Evolutionary conservation across 164 flowering plant genomes (phyloP), one percentile per base, ranked within the genome.

Genomic region (Kalanchoe fedtschenkoi): DNA sequence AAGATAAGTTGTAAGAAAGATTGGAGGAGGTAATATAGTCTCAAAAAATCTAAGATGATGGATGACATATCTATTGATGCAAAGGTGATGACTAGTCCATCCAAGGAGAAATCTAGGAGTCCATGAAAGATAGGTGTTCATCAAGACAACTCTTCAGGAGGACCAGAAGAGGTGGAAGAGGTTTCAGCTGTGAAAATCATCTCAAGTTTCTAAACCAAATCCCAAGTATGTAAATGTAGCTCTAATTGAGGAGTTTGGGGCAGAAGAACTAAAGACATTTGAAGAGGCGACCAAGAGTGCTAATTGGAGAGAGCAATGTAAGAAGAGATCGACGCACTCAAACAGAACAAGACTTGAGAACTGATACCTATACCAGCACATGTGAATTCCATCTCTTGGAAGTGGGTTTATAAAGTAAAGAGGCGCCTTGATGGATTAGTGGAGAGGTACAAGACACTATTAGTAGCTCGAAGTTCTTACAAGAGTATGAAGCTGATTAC

Each of bases 401-500:
- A 62, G 35, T 75, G 76, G 71, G 70, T 75, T 10, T 75, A 64
- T 43, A 70, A 70, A 34, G 16, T 75, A 8, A 77, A 74, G 44
- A 42, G 17, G 10, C 61, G 43, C 4, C 29, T 28, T 4, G 64
- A 70, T 71, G 70, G 71, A 21, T 65, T 61, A 38, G 63, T 74
- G 0, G 65, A 76, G 6, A 68, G 72, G 33, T 68, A 70, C n/a
- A n/a, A 73, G 54, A 72, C 72, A 38, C 35, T 66, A 4, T 24
- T 67, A 17, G 71, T 74, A 6, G 71, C 73, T 47, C 68, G 63
- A 34, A 73, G 69, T 73, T 73, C 57, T 68, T 64, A 39, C 43
- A 76, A 51, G 42, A 76, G 41, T 76, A 71, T 67, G 72, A 74
- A 3, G 21, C 70, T 28, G 69, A 73, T 63, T 76, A 73, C 66